Evolutionary conservation across 768 basidiomycete species (phyloP), one percentile per base, ranked within the genome.

Genomic region (Pleurotus giganteus): DNA sequence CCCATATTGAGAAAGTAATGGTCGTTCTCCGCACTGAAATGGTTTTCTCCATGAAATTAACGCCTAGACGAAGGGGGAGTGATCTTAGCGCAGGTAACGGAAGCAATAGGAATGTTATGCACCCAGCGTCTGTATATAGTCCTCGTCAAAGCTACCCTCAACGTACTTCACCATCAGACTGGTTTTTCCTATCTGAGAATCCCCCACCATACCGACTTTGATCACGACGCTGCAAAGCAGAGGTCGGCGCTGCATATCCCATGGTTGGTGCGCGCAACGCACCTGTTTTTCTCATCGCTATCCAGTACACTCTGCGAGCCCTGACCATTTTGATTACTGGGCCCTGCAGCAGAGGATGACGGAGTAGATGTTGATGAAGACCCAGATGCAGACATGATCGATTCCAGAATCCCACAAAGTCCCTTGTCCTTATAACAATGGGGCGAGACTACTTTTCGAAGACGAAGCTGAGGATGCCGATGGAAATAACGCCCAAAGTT

Each of bases 1-100:
- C 94, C 95, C 97, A 99, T 72, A 98, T 97, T 60, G 95, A 98
- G 76, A 99, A 98, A 2, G 96, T 98, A 71, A 99, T 98, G 54
- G 96, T 97, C 56, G 97, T 98, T 71, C 95, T 88, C 62, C 97
- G 87, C 62, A 99, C 96, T 54, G 91, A 90, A 65, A 99, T 98
- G 13, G 96, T 97, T 80, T 99, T 99, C 79, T 99, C 96, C 97
- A 98, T 98, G 73, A 98, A 98, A 74, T 98, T 98, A 76, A 98
- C 94, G 78, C 96, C 92, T 77, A 61, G 29, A n/a, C 55, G 23
- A 15, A 49, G 37, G 2, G 49, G n/a, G 21, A 37, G 27, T 23
- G 42, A 47, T 21, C 45, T 17, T 54, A 56, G 41, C 34, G 59
- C 43, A 56, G 42, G 24, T 13, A 13, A 29, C 46, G 34, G 53